Evolutionary conservation across 805 yeast genomes (phyloP).

Genomic region (Vanderwaltozyma verrucispora): DNA sequence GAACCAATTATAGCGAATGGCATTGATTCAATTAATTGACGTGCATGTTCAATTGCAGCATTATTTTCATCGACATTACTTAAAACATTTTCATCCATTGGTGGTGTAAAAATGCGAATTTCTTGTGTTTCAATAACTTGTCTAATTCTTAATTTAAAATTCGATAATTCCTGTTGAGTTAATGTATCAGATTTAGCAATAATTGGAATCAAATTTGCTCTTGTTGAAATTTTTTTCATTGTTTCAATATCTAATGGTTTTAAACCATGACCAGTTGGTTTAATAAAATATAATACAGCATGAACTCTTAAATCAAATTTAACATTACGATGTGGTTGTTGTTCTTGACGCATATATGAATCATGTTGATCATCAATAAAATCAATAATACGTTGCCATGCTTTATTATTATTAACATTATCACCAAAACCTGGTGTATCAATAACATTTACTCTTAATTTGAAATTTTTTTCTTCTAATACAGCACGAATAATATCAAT

Average conservation of each 20-base stretch:
- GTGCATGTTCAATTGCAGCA: slow-evolving; percentile 70
- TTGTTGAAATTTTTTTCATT: slow-evolving; percentile 69
- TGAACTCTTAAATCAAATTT: slow-evolving; percentile 81
- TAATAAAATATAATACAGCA: slow-evolving; percentile 79
- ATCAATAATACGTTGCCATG: slow-evolving; percentile 82
- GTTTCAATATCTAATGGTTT: slow-evolving; percentile 81
- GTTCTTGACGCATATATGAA: slow-evolving; percentile 82
- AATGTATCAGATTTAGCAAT: slow-evolving; percentile 85
- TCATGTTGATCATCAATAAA: slow-evolving; percentile 89
- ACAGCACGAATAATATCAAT: slow-evolving; percentile 72
- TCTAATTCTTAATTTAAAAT: slow-evolving; percentile 67
- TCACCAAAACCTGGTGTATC: slow-evolving; percentile 96
- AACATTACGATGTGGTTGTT: slow-evolving; percentile 65
- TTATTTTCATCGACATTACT: slow-evolving; percentile 34
- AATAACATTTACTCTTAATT: slow-evolving; percentile 64
- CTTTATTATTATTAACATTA: slow-evolving; percentile 70
- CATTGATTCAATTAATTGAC: slow-evolving; percentile 70
- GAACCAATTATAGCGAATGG: slow-evolving; percentile 81
- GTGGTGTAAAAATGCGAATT: slow-evolving; percentile 75
- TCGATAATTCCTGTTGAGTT: slow-evolving; percentile 56
- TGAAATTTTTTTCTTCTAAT: slow-evolving; percentile 75
- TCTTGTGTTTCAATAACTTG: slow-evolving; percentile 76
- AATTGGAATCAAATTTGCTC: slow-evolving; percentile 83
- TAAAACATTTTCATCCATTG: slow-evolving; percentile 39
- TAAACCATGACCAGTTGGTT: slow-evolving; percentile 84